Base-by-base conservation (phyloP, 805 yeast species). In the Teunomyces stri region DNA sequence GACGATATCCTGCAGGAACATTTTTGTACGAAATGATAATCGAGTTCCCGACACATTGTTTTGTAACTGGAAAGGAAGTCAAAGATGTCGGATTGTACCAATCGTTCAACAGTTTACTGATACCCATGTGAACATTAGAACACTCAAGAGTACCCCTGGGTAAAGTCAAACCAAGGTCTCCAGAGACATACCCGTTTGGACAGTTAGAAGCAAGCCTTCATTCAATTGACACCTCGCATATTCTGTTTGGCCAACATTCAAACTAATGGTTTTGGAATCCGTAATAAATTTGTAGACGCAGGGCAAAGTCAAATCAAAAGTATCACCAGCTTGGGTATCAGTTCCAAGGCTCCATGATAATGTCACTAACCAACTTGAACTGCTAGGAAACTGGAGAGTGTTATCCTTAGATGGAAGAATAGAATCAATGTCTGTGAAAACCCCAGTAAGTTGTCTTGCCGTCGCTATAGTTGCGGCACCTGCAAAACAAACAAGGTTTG, bases 1-100 rank as follows among this genome's bases (percentile, higher is more conserved):
- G 62, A 12, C 65, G 49, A 46, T 51, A 60, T 1, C 69, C 70
- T 2, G 66, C 65, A 6, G 69, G 68, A 21, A 20, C 21, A 20
- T 20, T 20, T 20, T 3, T 20, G 21, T 20, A 65, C 35, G 43
- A 57, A 59, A 5, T 28, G 16, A 46, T 57, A 64, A n/a, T 20
- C 44, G 4, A 48, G 25, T 0, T 31, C 10, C 15, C n/a, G 42
- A 13, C 34, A 20, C 21, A 20, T 20, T 20, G 3, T 20, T 20
- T 20, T 20, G 21, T 20, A 30, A 10, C n/a, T 27, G 3, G 47
- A 3, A 25, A 42, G 16, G 37, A 10, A 33, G 37, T 12, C 12
- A 35, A 22, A 7, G 45, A 43, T 31, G 44, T 27, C 11, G 66
- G 61, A 9, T 15, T 42, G 31, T 47, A 51, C 62, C 61, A 65